Base-by-base conservation (phyloP, 257 asterid genomes). In the Datura wrightii region DNA sequence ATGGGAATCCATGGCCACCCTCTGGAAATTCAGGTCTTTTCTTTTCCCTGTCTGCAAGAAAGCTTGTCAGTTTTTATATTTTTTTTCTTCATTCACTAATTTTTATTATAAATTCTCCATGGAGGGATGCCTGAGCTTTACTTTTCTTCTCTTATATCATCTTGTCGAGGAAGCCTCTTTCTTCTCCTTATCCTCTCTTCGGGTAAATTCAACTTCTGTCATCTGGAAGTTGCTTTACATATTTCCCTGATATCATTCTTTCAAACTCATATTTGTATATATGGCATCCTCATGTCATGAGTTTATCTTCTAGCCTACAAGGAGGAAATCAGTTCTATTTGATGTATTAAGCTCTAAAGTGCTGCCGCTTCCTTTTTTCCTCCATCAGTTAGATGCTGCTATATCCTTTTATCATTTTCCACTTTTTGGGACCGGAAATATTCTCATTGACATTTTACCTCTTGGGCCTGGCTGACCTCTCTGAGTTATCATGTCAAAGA, bases 1-100 rank as follows among this genome's bases (percentile, higher is more conserved):
- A 91, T 94, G 97, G 97, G 97, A 37, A 92, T 94, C 65, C 97
- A 94, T 86, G 97, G 97, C 66, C 97, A 94, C 85, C 97, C 97
- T 10, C 92, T 94, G 19, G 97, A 94, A 88, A 94, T 94, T 86
- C 97, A 94, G 97, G 97, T 91, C 70, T 80, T 72, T 55, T 36
- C 84, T 65, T 11, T 79, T 84, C 82, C 62, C 65, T 69, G 52
- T 41, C 46, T 83, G 10, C 66, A 76, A 46, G 81, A 42, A 46
- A 83, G 41, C 46, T 52, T 52, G 82, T 76, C 63, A 48, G 24
- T 72, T 3, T 7, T 67, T 8, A 34, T 36, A 66, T 67, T 14
- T 67, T 37, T 19, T 46, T 72, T 36, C 46, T 37, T 67, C 50
- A 15, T 37, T 66, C 36, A 37, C 14, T 8, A 15, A 63, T 31